These are phyloP conservation scores for Pulveroboletus frians DNA, from an alignment of 768 basidiomycete genomes.

Conservation along the genomic window DNA sequence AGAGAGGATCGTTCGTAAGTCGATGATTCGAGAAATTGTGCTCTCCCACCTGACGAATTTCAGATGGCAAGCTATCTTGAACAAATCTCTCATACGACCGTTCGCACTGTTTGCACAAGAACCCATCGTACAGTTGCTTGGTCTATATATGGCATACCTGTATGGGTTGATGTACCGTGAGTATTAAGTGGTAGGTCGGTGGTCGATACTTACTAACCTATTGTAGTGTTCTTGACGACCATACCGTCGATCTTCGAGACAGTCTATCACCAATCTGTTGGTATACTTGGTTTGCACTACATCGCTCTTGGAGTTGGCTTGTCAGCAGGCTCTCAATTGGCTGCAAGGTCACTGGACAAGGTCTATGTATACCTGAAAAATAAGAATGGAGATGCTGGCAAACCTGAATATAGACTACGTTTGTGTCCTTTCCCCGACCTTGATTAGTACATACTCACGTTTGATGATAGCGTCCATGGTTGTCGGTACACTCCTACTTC, in stretches of 20 bases:
- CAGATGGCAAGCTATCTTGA: constrained; percentile 52
- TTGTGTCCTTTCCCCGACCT: constrained; percentile 8
- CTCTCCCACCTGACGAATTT: background rate
- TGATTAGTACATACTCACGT: background rate
- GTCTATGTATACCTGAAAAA: constrained; percentile 47
- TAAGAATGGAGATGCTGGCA: constrained; percentile 50
- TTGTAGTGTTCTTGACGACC: constrained; percentile 61
- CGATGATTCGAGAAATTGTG: background rate
- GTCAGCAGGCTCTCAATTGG: constrained; percentile 44
- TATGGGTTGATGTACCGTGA: constrained; percentile 59
- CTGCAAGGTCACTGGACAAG: constrained; percentile 52
- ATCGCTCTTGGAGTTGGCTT: constrained; percentile 67
- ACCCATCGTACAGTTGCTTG: constrained; percentile 63
- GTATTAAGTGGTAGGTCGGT: constrained; percentile 16
- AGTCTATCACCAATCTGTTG: constrained; percentile 49
- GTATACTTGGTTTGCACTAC: constrained; percentile 66
- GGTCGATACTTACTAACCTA: background rate
- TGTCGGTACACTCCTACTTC: constrained; percentile 53
- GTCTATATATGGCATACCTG: constrained; percentile 63
- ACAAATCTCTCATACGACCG: constrained; percentile 56
- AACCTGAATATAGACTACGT: constrained; percentile 53
- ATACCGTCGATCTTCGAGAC: constrained; percentile 54
- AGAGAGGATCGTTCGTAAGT: constrained; percentile 41
- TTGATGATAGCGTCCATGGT: constrained; percentile 48
- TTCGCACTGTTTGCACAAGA: constrained; percentile 57